Base-by-base conservation (phyloP, 2,329 filamentous ascomycete species). In the Paraphoma chrysanthemicola region DNA sequence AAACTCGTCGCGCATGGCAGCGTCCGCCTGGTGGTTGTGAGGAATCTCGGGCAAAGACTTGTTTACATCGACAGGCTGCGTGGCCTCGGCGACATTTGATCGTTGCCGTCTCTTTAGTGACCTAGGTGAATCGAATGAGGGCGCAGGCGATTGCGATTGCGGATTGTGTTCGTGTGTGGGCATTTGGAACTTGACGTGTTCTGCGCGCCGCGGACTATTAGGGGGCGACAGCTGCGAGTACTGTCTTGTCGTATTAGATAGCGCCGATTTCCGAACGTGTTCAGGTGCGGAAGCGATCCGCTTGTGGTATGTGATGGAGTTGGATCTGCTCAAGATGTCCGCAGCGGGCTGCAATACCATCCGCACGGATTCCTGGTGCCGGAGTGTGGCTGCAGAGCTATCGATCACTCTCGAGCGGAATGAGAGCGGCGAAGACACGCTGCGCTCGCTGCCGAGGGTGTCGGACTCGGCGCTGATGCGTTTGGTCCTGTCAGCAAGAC, bases 401-500 rank as follows among this genome's bases (percentile, higher is more conserved):
- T 74, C 69, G 14, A 69, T 69, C n/a, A 45, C 56, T 18, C 64
- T 66, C 47, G 66, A 69, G 33, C 66, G 67, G 41, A 73, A 56
- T 2, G 71, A 74, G n/a, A 72, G 58, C 7, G 70, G 67, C 7
- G 73, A 68, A 3, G 67, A 64, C 31, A 57, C 44, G 30, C 62
- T 65, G n/a, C 71, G 66, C 47, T 68, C 66, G 8, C 53, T 52
- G 11, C 58, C 60, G 14, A 69, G 46, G 4, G 68, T 59, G 41
- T 66, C 65, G 30, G 70, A 74, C 16, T 72, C 72, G 30, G 63
- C 54, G 53, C 74, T 76, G 18, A 67, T 62, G 44, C 73, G 61
- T 50, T 70, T 68, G 30, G 60, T 68, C 51, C 80, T 74, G 44
- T 84, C 80, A 11, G 79, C 78, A 43, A 86, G 81, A 18, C 78